A percentile compares a stretch with the other conserved stretches of the same genome.
Evolutionary conservation across 2,329 filamentous ascomycete species (phyloP).

Genomic region (Xylariaceae sp.): DNA sequence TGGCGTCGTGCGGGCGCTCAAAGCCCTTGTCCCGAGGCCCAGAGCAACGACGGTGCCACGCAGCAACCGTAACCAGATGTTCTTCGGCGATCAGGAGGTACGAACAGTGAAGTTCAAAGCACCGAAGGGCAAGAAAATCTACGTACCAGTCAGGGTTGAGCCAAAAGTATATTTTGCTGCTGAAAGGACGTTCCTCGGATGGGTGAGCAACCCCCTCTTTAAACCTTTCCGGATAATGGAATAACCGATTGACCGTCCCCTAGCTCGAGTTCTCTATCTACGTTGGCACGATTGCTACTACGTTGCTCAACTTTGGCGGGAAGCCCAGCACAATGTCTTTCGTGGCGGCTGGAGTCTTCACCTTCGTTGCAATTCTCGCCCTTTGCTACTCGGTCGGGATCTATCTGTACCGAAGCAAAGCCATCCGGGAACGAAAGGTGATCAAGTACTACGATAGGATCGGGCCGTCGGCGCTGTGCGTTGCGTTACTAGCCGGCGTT

Average conservation of each 20-base stretch:
- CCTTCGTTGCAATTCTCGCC: slow-evolving; percentile 68
- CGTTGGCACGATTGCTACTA: slow-evolving; percentile 79
- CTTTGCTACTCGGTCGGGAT: slow-evolving; percentile 79
- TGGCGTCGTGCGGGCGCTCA: slow-evolving; percentile 39
- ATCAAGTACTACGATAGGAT: slow-evolving; percentile 87
- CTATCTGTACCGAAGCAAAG: slow-evolving; percentile 82
- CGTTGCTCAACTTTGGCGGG: slow-evolving; percentile 73
- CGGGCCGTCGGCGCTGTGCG: slow-evolving; percentile 74
- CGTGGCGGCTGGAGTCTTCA: slow-evolving; percentile 71
- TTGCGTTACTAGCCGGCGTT: slow-evolving; percentile 67
- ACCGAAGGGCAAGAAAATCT: slow-evolving; percentile 82
- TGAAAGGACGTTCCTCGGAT: slow-evolving; percentile 91
- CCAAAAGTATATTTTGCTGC: slow-evolving; percentile 97
- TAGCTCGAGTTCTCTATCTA: slow-evolving; percentile 95
- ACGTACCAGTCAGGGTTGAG: slow-evolving; percentile 91
- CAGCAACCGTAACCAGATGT: slow-evolving; percentile 46
- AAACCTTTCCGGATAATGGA: too few relatives aligned
- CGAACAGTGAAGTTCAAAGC: slow-evolving; percentile 61
- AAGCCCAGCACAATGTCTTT: slow-evolving; percentile 56
- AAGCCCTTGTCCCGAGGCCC: slow-evolving; percentile 51
- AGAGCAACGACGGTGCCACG: slow-evolving; percentile 51
- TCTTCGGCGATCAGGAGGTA: slow-evolving; percentile 52
- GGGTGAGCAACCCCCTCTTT: slow-evolving; percentile 63
- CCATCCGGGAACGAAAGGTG: slow-evolving; percentile 77
- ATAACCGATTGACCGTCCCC: slow-evolving; percentile 2